Evolutionary conservation across 1,139 yeast species (phyloP), one percentile per base, ranked within the genome.

Genomic region (Lodderomyces beijingensis): DNA sequence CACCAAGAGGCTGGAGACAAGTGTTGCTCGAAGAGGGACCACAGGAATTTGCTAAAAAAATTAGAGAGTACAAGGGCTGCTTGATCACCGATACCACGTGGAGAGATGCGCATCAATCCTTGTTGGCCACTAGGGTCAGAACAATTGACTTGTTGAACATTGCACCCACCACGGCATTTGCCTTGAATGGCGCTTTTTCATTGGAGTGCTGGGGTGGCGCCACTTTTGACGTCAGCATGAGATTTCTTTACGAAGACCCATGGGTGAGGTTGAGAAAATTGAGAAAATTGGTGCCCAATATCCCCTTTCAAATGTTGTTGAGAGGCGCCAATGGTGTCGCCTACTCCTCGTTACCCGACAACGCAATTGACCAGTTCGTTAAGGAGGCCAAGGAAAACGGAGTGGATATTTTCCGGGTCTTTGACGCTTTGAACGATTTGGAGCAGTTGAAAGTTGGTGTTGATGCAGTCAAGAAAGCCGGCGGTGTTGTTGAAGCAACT

Each of bases 181-280:
- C 96, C 14, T 65, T 88, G 49, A 65, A 83, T 43, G 93, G 94
- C 39, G 94, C 95, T 1, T 93, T 87, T 61, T 93, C 98, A 11
- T 70, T 91, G 36, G 99, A 91, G 68, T 91, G 97, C 70, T 91
- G 99, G 99, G 99, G 99, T 65, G 99, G 99, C 64, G 98, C 99
- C 37, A 91, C 99, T 21, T 91, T 91, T 53, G 99, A 91, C 57
- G 98, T 91, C 36, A 85, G 96, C 40, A 89, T 91, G 97, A 79
- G 98, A 63, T 93, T 93, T 73, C 74, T 91, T 52, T 89, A 89
- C 59, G 99, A 91, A 70, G 96, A 89, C 59, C 99, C 99, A 47
- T 91, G 99, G 99, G 95, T 77, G 39, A 79, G 99, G 63, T 75
- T 91, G 57, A 79, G 95, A 62, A 74, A 79, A 60, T 70, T 91